Base-by-base conservation (phyloP, 2,329 filamentous ascomycete species). In the Pestalotiopsis fici region DNA sequence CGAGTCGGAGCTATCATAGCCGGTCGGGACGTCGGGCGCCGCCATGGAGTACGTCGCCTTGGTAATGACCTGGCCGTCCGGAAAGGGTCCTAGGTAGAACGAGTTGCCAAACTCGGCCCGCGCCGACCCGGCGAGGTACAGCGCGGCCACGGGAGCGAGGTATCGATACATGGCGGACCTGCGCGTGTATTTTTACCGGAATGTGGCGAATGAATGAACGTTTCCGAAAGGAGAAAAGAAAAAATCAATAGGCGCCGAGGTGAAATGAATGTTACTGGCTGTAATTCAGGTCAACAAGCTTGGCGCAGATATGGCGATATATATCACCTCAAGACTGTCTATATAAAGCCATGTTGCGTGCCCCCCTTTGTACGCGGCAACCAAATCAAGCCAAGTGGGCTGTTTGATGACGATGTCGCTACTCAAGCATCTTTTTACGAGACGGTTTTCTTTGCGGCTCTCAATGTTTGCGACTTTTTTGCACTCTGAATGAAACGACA, bases 11-110 rank as follows among this genome's bases (percentile, higher is more conserved):
- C 35, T 55, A 59, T 59, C 59, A 35, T 66, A 66, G 43, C 35
- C 21, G 6, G 61, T 64, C 11, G 67, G 61, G 23, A 61, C 54
- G 37, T 21, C 62, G 4, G 66, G 68, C 3, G 61, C 54, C 18
- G 25, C 23, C 11, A 69, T 39, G 13, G 66, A 68, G 56, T 68
- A 69, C 1, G 68, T 69, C 50, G 68, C 68, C 64, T 65, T 64
- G 31, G 54, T 65, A 64, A 69, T 69, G 59, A 66, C 64, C 50
- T 60, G 59, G 64, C 47, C 64, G 23, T 54, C 61, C 15, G 43
- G 39, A 37, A 59, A 65, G n/a, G 68, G 64, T 3, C 68, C 66
- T 6, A 68, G 63, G 66, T 69, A 66, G 64, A 69, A 68, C 31
- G 39, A 63, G 68, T 69, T 69, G 54, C 68, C 66, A 35, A 47